phyloP scores from a whole-genome alignment of 441 rosid genomes.

The Cnidoscolus chayamansa region DNA sequence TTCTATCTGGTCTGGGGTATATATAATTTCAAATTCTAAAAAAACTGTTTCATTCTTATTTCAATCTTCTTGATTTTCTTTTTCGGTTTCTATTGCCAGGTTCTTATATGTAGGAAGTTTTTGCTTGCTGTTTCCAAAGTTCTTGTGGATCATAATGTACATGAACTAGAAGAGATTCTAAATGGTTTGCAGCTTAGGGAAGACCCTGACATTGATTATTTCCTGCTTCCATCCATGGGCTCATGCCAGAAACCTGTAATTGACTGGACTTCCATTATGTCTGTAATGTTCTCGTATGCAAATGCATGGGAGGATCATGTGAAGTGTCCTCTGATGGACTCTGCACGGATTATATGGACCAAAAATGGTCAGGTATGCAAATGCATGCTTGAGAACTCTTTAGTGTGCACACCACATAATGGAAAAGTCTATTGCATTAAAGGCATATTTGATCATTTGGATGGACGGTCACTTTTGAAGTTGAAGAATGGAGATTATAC shows the following conservation, averaged over 20 bases:
- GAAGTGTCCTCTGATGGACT: constrained; percentile 32
- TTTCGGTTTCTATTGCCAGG: constrained; percentile 40
- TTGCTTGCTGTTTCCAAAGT: constrained; percentile 54
- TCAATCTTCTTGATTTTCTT: not conserved
- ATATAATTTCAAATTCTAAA: not conserved
- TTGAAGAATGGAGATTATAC: constrained; percentile 36
- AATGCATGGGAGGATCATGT: constrained; percentile 28
- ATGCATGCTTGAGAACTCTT: constrained; percentile 54
- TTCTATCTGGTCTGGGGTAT: not conserved
- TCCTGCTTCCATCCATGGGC: constrained; percentile 52
- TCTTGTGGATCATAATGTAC: constrained; percentile 43
- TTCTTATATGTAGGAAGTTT: constrained; percentile 58
- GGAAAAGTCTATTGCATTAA: constrained; percentile 51
- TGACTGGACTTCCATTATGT: constrained; percentile 55
- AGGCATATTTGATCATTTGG: constrained; percentile 40
- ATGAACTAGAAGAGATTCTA: constrained; percentile 40
- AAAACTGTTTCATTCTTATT: not conserved
- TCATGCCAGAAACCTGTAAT: constrained; percentile 26
- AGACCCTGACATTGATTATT: constrained; percentile 48
- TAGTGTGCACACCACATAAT: constrained; percentile 80
- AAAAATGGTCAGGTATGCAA: constrained; percentile 49
- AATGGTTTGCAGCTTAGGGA: constrained; percentile 28
- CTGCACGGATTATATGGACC: constrained; percentile 39
- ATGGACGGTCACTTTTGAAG: constrained; percentile 47
- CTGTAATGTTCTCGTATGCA: constrained; percentile 36